These are phyloP conservation scores for Tuber melanosporum DNA, from an alignment of 495 filamentous ascomycete species.

Conservation along the genomic window DNA sequence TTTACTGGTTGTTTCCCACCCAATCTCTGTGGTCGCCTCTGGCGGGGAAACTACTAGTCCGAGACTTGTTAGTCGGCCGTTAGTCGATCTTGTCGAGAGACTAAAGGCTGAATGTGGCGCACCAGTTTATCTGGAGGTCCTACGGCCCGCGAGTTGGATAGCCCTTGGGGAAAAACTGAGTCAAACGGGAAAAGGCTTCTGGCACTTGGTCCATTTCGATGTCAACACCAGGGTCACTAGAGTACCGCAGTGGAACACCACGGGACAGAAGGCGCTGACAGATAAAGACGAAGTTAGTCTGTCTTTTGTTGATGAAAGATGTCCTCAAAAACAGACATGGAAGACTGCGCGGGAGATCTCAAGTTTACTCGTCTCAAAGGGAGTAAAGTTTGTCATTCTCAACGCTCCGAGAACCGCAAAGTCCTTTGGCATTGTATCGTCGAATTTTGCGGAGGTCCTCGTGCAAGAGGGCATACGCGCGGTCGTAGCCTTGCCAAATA, in stretches of 20 bases:
- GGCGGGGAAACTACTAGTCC: slow-evolving; percentile 10
- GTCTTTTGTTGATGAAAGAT: slow-evolving; percentile 26
- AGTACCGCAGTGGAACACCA: too few species aligned
- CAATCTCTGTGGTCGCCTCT: not conserved
- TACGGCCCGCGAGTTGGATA: slow-evolving; percentile 27
- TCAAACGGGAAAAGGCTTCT: slow-evolving; percentile 14
- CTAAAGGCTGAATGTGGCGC: slow-evolving; percentile 7
- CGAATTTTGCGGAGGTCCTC: slow-evolving; percentile 23
- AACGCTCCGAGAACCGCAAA: slow-evolving; percentile 21
- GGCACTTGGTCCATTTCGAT: slow-evolving; percentile 27
- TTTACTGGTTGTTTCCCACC: slow-evolving; percentile 21
- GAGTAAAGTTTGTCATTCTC: slow-evolving; percentile 21
- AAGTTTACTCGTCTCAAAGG: slow-evolving; percentile 8
- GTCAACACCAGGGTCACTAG: slow-evolving; percentile 17
- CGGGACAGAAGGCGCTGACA: not conserved
- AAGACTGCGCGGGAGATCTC: slow-evolving; percentile 14
- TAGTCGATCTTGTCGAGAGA: slow-evolving; percentile 18
- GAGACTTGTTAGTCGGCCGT: slow-evolving; percentile 15
- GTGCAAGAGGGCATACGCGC: slow-evolving; percentile 18
- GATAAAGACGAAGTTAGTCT: slow-evolving; percentile 17
- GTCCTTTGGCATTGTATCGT: slow-evolving; percentile 11
- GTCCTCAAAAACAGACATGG: slow-evolving; percentile 18
- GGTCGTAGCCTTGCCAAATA: slow-evolving; percentile 26
- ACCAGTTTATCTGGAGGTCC: slow-evolving; percentile 23
- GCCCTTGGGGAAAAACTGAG: slow-evolving; percentile 15